These are phyloP conservation scores for Penicillium sp. DNA, from an alignment of 2,329 filamentous ascomycete species.

Conservation along the genomic window DNA sequence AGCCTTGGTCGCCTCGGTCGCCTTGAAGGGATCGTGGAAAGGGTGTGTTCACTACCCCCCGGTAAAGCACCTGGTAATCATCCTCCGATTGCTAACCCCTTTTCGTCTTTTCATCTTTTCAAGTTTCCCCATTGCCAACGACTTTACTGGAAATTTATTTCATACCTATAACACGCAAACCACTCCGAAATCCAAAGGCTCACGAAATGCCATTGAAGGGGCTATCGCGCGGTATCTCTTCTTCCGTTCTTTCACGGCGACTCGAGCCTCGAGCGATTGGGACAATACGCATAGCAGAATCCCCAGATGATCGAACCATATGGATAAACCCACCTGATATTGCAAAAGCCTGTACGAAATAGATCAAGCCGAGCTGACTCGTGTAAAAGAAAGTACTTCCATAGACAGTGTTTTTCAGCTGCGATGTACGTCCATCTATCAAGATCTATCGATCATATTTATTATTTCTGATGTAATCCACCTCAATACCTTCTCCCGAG, in stretches of 20 bases:
- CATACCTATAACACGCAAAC: neutral
- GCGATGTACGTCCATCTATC: too few relatives aligned
- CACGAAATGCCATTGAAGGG: neutral
- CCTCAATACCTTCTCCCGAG: too few relatives aligned
- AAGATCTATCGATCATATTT: too few relatives aligned
- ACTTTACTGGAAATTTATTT: neutral
- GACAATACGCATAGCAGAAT: too few relatives aligned
- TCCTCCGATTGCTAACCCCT: neutral
- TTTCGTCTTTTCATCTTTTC: neutral
- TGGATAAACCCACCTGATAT: too few relatives aligned
- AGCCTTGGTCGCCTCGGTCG: neutral
- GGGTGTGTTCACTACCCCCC: constrained; percentile 55
- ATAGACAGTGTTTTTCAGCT: too few relatives aligned
- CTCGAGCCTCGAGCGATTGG: neutral
- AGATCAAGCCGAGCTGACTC: too few relatives aligned
- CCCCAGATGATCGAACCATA: too few relatives aligned
- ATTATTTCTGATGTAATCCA: too few relatives aligned
- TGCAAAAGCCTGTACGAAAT: too few relatives aligned
- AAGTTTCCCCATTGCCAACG: neutral
- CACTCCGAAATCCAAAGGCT: neutral
- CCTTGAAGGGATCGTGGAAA: constrained; percentile 54
- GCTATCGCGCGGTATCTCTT: neutral
- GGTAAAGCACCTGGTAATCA: constrained; percentile 50
- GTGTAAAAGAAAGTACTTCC: too few relatives aligned
- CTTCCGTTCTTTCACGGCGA: neutral